Evolutionary conservation across 352 stramenopile genomes (phyloP).

Genomic region (Globisporangium echinulatum): DNA sequence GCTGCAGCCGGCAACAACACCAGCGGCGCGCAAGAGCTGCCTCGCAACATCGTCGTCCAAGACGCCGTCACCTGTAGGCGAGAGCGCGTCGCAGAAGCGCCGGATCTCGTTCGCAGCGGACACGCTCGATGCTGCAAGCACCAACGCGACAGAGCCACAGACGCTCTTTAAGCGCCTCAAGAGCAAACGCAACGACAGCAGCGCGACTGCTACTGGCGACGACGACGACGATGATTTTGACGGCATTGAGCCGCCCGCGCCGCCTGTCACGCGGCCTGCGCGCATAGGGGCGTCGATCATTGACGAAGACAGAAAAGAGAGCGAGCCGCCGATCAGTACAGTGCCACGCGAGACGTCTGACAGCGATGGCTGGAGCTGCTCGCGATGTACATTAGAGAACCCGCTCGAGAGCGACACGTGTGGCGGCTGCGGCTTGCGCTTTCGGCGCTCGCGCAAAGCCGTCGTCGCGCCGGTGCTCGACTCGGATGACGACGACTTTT

Average conservation of each 20-base stretch:
- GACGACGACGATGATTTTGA: conserved; percentile 17
- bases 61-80: too few relatives aligned
- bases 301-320: conserved; percentile 45
- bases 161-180: conserved; percentile 21
- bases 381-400: conserved; percentile 76
- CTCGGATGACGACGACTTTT: conserved; percentile 39
- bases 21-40: neutral
- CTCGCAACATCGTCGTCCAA: neutral
- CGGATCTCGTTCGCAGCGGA: conserved; percentile 13
- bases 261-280: neutral
- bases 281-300: conserved; percentile 8
- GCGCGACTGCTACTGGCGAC: neutral
- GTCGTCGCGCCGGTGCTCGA: conserved; percentile 25
- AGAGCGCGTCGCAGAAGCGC: conserved; percentile 3
- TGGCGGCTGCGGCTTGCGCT: conserved; percentile 60
- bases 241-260: neutral
- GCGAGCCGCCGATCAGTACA: conserved; percentile 20
- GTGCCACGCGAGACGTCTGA: conserved; percentile 7
- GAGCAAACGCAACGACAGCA: conserved; percentile 14
- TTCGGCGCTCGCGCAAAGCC: conserved; percentile 45
- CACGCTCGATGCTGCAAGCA: neutral
- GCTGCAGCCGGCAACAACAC: neutral
- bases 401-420: conserved; percentile 46
- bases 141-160: conserved; percentile 8
- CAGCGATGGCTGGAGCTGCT: conserved; percentile 54